Evolutionary conservation across 2,329 filamentous ascomycete genomes (phyloP).

Genomic region (Gyromitra esculenta): DNA sequence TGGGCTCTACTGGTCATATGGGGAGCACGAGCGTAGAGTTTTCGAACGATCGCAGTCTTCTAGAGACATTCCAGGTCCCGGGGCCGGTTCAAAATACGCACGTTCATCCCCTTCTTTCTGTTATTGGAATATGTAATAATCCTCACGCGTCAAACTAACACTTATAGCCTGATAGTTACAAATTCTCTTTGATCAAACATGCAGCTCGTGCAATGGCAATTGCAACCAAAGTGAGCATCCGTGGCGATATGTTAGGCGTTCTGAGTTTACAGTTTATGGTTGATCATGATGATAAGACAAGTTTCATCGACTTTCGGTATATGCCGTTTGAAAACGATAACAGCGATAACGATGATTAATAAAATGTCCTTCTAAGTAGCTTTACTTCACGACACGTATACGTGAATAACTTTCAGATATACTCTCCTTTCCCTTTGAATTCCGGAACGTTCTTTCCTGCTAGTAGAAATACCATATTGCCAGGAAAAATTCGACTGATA

Average conservation of each 20-base stretch:
- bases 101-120: not conserved
- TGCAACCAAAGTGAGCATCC: constrained; percentile 89
- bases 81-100: constrained; percentile 43
- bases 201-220: constrained; percentile 92
- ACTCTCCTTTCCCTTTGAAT: too few species aligned
- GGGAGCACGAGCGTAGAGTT: constrained; percentile 74
- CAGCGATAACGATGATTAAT: constrained; percentile 61
- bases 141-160: not conserved
- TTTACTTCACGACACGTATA: too few species aligned
- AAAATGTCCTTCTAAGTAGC: not conserved
- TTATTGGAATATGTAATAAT: not conserved
- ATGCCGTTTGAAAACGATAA: constrained; percentile 75
- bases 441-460: not conserved
- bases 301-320: constrained; percentile 84
- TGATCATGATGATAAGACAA: constrained; percentile 73
- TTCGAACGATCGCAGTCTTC: constrained; percentile 70
- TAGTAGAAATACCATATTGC: not conserved
- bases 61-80: constrained; percentile 78
- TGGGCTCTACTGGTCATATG: constrained; percentile 73
- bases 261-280: constrained; percentile 97
- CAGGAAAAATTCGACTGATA: not conserved
- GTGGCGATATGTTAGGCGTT: constrained; percentile 88
- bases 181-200: constrained; percentile 84
- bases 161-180: constrained; percentile 68
- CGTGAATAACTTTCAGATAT: too few species aligned